A percentile compares a stretch with the other conserved stretches of the same genome.
Conservation (phyloP, 768 basidiomycete genomes). For the Serendipita vermifera region DNA sequence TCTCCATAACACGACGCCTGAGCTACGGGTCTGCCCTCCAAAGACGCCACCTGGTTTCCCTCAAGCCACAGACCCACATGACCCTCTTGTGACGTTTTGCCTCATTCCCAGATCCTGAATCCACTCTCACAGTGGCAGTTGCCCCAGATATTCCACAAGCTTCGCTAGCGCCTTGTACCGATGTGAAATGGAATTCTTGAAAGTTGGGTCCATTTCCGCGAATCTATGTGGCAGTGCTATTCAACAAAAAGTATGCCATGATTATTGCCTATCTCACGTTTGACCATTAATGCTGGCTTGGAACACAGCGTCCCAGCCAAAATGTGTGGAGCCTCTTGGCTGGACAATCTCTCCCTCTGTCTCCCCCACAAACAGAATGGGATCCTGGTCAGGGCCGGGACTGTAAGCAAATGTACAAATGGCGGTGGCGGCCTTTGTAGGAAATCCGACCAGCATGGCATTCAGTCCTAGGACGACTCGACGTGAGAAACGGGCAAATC, state of each 20-base stretch:
- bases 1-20: too few relatives aligned
- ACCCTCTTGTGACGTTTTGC: too few relatives aligned
- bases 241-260: not conserved
- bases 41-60: too few relatives aligned
- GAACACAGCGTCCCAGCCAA: slow-evolving; percentile 89
- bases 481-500: not conserved
- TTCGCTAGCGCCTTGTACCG: slow-evolving; percentile 56
- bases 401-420: slow-evolving; percentile 96
- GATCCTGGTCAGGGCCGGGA: slow-evolving; percentile 65
- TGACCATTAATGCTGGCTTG: slow-evolving; percentile 59
- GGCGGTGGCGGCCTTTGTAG: slow-evolving; percentile 68
- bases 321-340: slow-evolving; percentile 59
- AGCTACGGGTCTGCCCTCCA: too few relatives aligned
- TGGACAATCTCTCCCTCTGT: slow-evolving; percentile 86
- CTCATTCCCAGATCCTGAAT: too few relatives aligned
- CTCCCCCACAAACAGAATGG: slow-evolving; percentile 72
- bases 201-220: slow-evolving; percentile 50
- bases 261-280: slow-evolving; percentile 61
- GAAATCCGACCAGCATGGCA: slow-evolving; percentile 62
- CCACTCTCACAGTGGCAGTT: not conserved
- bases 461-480: slow-evolving; percentile 46
- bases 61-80: too few relatives aligned
- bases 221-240: slow-evolving; percentile 30
- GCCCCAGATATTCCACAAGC: slow-evolving; percentile 36
- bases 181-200: slow-evolving; percentile 56